phyloP scores from a whole-genome alignment of 805 yeast species.

The Starmerella floris region DNA sequence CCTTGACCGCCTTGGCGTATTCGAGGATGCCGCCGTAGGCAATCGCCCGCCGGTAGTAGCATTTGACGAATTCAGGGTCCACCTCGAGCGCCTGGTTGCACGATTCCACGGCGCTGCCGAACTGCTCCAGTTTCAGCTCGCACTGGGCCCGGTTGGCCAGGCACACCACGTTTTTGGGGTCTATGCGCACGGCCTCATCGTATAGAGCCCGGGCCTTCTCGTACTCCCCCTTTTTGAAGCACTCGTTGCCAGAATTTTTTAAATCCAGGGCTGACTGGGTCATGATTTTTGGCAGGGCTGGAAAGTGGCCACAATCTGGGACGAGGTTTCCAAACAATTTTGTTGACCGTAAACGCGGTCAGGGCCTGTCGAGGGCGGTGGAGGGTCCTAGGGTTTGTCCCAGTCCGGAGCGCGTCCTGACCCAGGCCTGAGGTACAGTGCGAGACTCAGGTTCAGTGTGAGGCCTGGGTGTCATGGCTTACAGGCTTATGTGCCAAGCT shows the following conservation, averaged over 20 bases:
- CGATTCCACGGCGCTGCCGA: constrained; percentile 74
- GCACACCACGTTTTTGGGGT: constrained; percentile 49
- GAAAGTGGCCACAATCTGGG: too few relatives aligned
- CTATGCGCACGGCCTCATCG: constrained; percentile 55
- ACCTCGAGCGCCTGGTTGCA: constrained; percentile 55
- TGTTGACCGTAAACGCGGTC: too few relatives aligned
- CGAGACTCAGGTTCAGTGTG: too few relatives aligned
- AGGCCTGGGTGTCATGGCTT: too few relatives aligned
- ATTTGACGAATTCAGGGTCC: constrained; percentile 59
- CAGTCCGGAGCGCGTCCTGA: too few relatives aligned
- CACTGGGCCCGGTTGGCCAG: constrained; percentile 82
- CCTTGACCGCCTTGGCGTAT: constrained; percentile 59
- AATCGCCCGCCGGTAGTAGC: constrained; percentile 76
- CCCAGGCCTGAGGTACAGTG: too few relatives aligned
- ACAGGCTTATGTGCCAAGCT: too few relatives aligned
- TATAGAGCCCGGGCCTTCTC: constrained; percentile 54
- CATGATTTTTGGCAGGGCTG: too few relatives aligned
- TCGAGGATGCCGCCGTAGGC: constrained; percentile 64
- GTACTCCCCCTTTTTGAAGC: constrained; percentile 46
- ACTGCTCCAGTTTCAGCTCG: constrained; percentile 70
- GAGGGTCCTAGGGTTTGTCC: too few relatives aligned
- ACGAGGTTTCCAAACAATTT: too few relatives aligned
- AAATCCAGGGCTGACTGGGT: too few relatives aligned
- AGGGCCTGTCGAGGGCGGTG: too few relatives aligned
- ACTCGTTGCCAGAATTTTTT: constrained; percentile 59